A percentile compares a stretch with the other conserved stretches of the same genome.
These are phyloP conservation scores for Ambrosia trifida DNA, from an alignment of 129 eudicot genomes.

Conservation along the genomic window DNA sequence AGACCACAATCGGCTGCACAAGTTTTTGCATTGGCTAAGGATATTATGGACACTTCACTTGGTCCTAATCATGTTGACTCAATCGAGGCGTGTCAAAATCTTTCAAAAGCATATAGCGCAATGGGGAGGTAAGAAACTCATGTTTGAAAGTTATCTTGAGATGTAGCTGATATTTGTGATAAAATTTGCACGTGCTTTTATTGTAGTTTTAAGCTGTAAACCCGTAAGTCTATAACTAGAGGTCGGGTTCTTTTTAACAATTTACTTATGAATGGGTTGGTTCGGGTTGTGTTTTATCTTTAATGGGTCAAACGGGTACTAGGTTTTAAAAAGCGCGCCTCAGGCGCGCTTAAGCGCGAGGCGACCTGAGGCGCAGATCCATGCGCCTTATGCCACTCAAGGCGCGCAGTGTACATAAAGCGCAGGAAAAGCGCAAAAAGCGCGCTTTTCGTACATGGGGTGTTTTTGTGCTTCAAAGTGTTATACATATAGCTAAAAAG, in stretches of 20 bases:
- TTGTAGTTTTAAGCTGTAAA: background rate
- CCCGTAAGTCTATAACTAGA: background rate
- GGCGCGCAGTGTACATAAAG: too few species aligned
- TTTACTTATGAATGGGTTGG: background rate
- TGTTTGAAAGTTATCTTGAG: background rate
- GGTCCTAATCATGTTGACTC: conserved; percentile 91
- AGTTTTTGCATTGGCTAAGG: conserved; percentile 86
- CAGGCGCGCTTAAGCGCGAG: too few species aligned
- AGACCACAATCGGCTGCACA: conserved; percentile 93
- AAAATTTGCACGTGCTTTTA: background rate
- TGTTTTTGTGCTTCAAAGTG: too few species aligned
- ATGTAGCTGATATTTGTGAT: background rate
- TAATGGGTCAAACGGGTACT: background rate
- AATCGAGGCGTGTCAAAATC: conserved; percentile 82
- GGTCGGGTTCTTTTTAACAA: background rate
- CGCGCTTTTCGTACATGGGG: too few species aligned
- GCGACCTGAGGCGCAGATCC: too few species aligned
- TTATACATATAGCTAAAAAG: too few species aligned
- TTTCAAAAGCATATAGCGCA: conserved; percentile 87
- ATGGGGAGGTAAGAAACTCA: conserved; percentile 66
- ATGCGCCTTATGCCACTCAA: too few species aligned
- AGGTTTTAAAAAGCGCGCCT: too few species aligned
- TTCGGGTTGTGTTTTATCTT: background rate
- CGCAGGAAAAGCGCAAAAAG: too few species aligned
- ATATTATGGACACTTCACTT: conserved; percentile 83